Conservation (phyloP, 768 basidiomycete genomes). For the Phanerochaete sordida region DNA sequence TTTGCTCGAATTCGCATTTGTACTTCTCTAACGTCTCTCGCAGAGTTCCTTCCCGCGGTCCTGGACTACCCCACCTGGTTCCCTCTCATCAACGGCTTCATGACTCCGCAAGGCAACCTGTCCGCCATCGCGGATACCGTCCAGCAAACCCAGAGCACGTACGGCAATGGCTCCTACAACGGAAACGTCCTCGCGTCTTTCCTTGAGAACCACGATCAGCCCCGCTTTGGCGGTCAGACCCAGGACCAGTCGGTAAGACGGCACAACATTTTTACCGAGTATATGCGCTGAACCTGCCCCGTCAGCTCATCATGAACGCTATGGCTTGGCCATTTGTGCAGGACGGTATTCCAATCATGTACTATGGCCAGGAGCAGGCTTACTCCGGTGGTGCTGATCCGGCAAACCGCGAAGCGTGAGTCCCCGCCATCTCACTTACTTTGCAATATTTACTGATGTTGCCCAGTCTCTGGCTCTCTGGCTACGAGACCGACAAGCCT, state of each 20-base stretch:
- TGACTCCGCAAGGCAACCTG: constrained; percentile 30
- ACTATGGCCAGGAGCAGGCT: constrained; percentile 54
- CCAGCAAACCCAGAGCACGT: constrained; percentile 30
- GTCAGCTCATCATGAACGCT: constrained; percentile 42
- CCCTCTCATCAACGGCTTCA: constrained; percentile 38
- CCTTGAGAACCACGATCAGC: constrained; percentile 54
- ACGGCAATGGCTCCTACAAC: constrained; percentile 37
- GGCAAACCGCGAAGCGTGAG: constrained; percentile 49
- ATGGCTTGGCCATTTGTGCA: constrained; percentile 47
- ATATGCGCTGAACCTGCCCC: not conserved
- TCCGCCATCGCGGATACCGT: constrained; percentile 27
- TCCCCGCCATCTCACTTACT: not conserved
- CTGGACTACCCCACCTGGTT: constrained; percentile 51
- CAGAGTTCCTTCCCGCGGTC: constrained; percentile 41
- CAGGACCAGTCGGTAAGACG: constrained; percentile 38
- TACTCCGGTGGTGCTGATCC: constrained; percentile 43
- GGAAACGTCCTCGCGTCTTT: constrained; percentile 36
- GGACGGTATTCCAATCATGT: constrained; percentile 49
- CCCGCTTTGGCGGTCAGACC: constrained; percentile 42
- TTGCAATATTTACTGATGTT: not conserved
- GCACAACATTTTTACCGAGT: not conserved
- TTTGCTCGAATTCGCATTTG: not conserved
- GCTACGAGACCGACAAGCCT: constrained; percentile 47
- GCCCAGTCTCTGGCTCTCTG: constrained; percentile 57
- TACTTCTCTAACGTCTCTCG: not conserved